Conservation (phyloP, 306 rosid species). For the Vicia villosa region DNA sequence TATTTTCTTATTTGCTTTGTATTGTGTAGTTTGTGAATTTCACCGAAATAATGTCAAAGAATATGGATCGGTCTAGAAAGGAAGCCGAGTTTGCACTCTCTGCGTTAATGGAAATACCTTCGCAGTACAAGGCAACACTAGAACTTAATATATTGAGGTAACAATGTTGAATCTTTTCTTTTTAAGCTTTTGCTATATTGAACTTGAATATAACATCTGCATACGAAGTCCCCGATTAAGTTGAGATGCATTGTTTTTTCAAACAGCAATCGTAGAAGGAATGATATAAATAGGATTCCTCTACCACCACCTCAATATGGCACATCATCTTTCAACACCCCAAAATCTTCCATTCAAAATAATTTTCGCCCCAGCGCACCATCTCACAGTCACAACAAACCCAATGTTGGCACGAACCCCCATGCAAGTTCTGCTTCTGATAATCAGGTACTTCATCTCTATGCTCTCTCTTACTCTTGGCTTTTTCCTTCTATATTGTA, state of each 20-base stretch:
- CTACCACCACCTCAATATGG: slow-evolving; percentile 88
- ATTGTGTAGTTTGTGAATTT: slow-evolving; percentile 86
- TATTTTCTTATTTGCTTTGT: slow-evolving; percentile 27
- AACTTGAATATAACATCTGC: slow-evolving; percentile 29
- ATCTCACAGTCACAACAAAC: slow-evolving; percentile 39
- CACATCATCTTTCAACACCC: slow-evolving; percentile 53
- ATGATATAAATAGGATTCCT: slow-evolving; percentile 67
- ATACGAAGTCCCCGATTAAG: slow-evolving; percentile 9
- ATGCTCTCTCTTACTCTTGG: slow-evolving; percentile 11
- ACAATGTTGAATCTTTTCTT: slow-evolving; percentile 28
- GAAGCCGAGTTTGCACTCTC: slow-evolving; percentile 89
- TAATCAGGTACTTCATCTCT: slow-evolving; percentile 54
- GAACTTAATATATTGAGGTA: slow-evolving; percentile 88
- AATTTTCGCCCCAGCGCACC: slow-evolving; percentile 63
- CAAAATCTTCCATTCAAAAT: slow-evolving; percentile 54
- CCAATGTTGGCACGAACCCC: slow-evolving; percentile 33
- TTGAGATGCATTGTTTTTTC: slow-evolving; percentile 24
- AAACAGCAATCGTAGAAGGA: slow-evolving; percentile 64
- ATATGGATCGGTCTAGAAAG: slow-evolving; percentile 67
- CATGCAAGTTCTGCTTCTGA: slow-evolving; percentile 64
- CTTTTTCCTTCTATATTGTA: slow-evolving; percentile 5
- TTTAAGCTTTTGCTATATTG: slow-evolving; percentile 22
- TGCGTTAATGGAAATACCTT: slow-evolving; percentile 92
- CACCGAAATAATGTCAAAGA: slow-evolving; percentile 87
- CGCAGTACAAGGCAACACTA: slow-evolving; percentile 86